Evolutionary conservation across 2,329 filamentous ascomycete species (phyloP), one percentile per base, ranked within the genome.

Genomic region (Keithomyces neogunnii): DNA sequence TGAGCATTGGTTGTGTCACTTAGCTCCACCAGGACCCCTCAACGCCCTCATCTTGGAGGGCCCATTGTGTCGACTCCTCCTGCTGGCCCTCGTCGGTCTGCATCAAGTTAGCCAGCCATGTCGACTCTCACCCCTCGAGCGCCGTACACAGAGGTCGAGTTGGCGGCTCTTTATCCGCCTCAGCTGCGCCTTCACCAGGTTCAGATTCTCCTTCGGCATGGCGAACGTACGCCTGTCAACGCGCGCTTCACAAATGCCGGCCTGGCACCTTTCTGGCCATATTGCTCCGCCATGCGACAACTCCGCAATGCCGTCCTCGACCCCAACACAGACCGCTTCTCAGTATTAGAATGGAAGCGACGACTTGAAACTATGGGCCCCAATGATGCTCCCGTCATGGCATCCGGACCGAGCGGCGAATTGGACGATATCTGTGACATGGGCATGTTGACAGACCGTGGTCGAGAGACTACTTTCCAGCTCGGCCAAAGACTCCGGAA

Each of bases 211-310:
- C 79, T 90, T 62, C 84, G 87, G 52, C 87, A 91, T 69, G 87
- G 87, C 70, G 81, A 85, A 73, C 85, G 92, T 52, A 92, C 86
- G 6, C 92, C 92, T 31, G 88, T 97, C 31, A 87, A 83, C 52
- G 78, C 88, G n/a, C 86, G 93, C 39, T 96, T 99, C 67, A 81
- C 88, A 63, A 93, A 92, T 71, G 80, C 81, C 46, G 82, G 82
- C 9, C 75, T 86, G n/a, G 66, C 71, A 43, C 65, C 77, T 47
- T 84, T 83, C 69, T 99, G 93, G 93, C 89, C 93, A 2, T 97
- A 96, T 70, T 99, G 93, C 71, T 80, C 81, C 57, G 81, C 85
- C 51, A 88, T 87, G 28, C 80, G 82, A 53, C 84, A 85, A 57
- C 78, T 97, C 64, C 81, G 70, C 54, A 70, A 71, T 32, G 72